Conservation (phyloP, 2,329 filamentous ascomycete genomes). For the Alternaria triticina region DNA sequence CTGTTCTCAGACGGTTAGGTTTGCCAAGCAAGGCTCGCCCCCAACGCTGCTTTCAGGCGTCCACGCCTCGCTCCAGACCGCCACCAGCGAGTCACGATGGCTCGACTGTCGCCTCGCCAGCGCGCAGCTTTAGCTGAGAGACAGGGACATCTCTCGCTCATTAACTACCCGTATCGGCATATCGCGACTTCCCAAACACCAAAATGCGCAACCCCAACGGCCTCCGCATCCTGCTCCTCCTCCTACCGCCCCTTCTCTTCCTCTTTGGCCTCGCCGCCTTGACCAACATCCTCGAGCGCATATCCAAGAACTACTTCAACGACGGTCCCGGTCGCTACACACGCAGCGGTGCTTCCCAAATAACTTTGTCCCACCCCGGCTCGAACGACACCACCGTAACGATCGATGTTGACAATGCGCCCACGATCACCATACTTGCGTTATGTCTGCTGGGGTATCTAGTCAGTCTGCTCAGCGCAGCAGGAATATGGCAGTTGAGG, state of each 20-base stretch:
- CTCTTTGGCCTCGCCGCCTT: slow-evolving; percentile 31
- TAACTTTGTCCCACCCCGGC: slow-evolving; percentile 18
- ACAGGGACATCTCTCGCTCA: not conserved
- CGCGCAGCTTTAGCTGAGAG: not conserved
- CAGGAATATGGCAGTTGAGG: slow-evolving; percentile 41
- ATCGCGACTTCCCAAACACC: not conserved
- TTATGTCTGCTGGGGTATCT: slow-evolving; percentile 22
- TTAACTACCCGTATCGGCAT: not conserved
- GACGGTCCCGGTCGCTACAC: slow-evolving; percentile 16
- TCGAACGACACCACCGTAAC: slow-evolving; percentile 16
- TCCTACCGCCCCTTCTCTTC: slow-evolving; percentile 30
- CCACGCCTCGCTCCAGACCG: not conserved
- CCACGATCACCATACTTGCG: slow-evolving; percentile 25
- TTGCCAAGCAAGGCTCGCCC: not conserved
- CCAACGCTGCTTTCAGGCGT: slow-evolving; percentile 3
- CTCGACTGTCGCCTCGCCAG: too few relatives aligned
- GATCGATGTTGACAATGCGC: slow-evolving; percentile 18
- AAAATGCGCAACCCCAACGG: slow-evolving; percentile 31
- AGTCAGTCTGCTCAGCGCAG: slow-evolving; percentile 24
- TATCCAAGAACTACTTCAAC: slow-evolving; percentile 24
- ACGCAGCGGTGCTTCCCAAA: slow-evolving; percentile 14
- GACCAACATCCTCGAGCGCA: slow-evolving; percentile 34
- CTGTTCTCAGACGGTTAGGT: not conserved
- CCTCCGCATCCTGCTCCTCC: slow-evolving; percentile 28
- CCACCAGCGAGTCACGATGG: slow-evolving; percentile 1